Evolutionary conservation across 1,284 basidiomycete species (phyloP).

Genomic region (Austroboletus novae-zelandiae): DNA sequence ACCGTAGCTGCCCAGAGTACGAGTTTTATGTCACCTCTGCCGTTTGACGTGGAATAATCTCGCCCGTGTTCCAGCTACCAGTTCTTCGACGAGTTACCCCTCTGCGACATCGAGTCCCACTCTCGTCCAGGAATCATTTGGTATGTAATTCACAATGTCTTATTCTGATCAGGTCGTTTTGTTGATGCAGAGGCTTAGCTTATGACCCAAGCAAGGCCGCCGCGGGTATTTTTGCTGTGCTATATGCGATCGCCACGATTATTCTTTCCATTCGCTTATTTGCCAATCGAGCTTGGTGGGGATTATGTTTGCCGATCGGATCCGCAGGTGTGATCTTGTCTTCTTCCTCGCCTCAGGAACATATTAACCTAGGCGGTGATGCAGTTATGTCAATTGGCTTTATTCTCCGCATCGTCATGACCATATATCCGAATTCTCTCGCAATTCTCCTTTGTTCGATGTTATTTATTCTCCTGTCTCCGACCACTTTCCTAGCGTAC

Average conservation of each 20-base stretch:
- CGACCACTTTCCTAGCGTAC: slow-evolving; percentile 31
- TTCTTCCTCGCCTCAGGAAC: not conserved
- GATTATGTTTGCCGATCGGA: slow-evolving; percentile 31
- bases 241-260: slow-evolving; percentile 18
- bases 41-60: not conserved
- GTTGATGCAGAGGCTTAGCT: slow-evolving; percentile 3
- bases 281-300: slow-evolving; percentile 28
- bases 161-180: not conserved
- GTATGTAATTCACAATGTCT: not conserved
- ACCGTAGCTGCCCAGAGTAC: slow-evolving; percentile 11
- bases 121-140: slow-evolving; percentile 4
- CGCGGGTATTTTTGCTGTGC: slow-evolving; percentile 18
- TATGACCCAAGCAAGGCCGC: slow-evolving; percentile 24
- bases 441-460: slow-evolving; percentile 8
- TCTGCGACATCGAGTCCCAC: slow-evolving; percentile 9
- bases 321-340: slow-evolving; percentile 12
- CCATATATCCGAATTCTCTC: slow-evolving; percentile 13
- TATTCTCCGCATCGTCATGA: slow-evolving; percentile 14
- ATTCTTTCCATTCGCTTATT: slow-evolving; percentile 17
- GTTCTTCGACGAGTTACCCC: not conserved
- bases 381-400: slow-evolving; percentile 22
- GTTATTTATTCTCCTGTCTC: slow-evolving; percentile 21
- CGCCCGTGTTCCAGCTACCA: slow-evolving; percentile 4
- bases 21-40: not conserved
- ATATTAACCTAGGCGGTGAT: not conserved